These are phyloP conservation scores for Leucocoprinus birnbaumii DNA, from an alignment of 768 basidiomycete genomes.

Conservation along the genomic window DNA sequence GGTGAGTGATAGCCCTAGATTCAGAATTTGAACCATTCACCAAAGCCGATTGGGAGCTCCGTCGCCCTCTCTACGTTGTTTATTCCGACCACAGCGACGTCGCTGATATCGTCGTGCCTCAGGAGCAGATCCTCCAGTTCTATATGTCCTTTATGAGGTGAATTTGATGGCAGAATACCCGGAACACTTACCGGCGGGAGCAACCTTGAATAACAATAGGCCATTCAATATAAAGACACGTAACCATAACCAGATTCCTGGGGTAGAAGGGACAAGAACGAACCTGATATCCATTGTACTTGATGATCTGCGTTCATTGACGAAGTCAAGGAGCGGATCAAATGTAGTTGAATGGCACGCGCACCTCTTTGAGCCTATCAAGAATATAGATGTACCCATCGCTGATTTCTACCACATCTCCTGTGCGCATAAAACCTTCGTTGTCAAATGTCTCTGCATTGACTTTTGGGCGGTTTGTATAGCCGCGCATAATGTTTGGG, in stretches of 20 bases:
- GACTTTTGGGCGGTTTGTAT: neutral
- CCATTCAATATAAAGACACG: too few species aligned
- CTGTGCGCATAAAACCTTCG: constrained; percentile 1
- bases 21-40: neutral
- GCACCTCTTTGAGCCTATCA: constrained; percentile 2
- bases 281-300: constrained; percentile 7
- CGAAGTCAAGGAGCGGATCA: neutral
- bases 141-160: too few species aligned
- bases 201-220: neutral
- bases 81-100: neutral
- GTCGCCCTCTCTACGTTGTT: neutral
- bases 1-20: too few species aligned
- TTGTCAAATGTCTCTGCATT: constrained; percentile 1
- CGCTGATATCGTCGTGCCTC: neutral
- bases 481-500: neutral
- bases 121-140: constrained; percentile 1
- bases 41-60: neutral
- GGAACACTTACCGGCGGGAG: neutral
- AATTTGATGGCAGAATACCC: too few species aligned
- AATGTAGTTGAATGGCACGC: neutral
- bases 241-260: too few species aligned
- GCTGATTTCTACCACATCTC: neutral
- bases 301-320: neutral
- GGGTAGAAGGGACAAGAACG: neutral
- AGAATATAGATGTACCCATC: constrained; percentile 2